Conservation (phyloP, 2,329 filamentous ascomycete genomes). For the Alternaria incomplexa region DNA sequence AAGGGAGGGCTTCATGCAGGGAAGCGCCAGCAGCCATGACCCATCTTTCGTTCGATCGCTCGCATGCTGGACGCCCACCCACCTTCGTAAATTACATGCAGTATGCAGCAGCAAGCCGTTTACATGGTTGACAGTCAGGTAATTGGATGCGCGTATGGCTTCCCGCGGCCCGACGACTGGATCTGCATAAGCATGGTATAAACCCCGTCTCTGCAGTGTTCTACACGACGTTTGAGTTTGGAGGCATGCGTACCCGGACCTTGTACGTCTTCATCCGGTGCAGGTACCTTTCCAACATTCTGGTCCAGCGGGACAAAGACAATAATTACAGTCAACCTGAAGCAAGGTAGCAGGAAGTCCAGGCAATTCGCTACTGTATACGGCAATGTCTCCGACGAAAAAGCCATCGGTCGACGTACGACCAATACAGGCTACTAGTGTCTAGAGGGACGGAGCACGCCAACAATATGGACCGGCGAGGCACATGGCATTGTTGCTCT, state of each 20-base stretch:
- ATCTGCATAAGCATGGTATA: slow-evolving; percentile 47
- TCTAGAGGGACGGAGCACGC: slow-evolving; percentile 17
- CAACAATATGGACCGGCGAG: slow-evolving; percentile 18
- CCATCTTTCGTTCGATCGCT: slow-evolving; percentile 32
- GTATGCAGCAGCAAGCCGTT: slow-evolving; percentile 36
- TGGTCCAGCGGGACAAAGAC: slow-evolving; percentile 33
- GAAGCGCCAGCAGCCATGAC: slow-evolving; percentile 21
- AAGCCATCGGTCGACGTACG: slow-evolving; percentile 21
- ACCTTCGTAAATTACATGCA: slow-evolving; percentile 30
- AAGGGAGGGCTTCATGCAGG: slow-evolving; percentile 26
- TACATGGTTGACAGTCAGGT: slow-evolving; percentile 18
- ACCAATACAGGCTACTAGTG: slow-evolving; percentile 22
- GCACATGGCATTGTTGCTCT: slow-evolving; percentile 20
- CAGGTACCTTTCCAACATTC: slow-evolving; percentile 37
- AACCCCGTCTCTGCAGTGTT: slow-evolving; percentile 39
- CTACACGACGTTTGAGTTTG: slow-evolving; percentile 35
- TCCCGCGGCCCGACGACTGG: slow-evolving; percentile 43
- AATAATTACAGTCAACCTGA: slow-evolving; percentile 41
- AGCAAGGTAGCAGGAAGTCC: slow-evolving; percentile 23
- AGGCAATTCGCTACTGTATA: slow-evolving; percentile 23
- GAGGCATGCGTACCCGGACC: slow-evolving; percentile 39
- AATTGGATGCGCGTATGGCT: slow-evolving; percentile 40
- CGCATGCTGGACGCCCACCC: slow-evolving; percentile 37
- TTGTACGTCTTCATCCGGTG: slow-evolving; percentile 45
- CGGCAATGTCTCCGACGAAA: slow-evolving; percentile 34